Conservation (phyloP, 148 eudicot genomes). For the Hydrangea macrophylla region DNA sequence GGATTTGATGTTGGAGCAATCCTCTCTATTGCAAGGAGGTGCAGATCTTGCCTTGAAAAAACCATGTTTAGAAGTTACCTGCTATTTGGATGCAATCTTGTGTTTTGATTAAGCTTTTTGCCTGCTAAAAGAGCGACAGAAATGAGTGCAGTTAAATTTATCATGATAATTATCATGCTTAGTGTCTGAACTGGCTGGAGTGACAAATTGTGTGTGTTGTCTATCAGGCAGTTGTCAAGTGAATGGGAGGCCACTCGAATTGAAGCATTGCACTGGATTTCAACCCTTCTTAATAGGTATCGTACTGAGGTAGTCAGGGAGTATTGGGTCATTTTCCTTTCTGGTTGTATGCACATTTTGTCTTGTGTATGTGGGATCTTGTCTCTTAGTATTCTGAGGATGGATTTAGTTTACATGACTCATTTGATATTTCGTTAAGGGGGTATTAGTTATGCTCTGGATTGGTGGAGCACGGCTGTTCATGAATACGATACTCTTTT, state of each 20-base stretch:
- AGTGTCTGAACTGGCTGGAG: too few relatives aligned
- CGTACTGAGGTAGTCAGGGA: slow-evolving; percentile 55
- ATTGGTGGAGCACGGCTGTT: too few relatives aligned
- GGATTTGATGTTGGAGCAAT: slow-evolving; percentile 94
- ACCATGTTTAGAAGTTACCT: neutral
- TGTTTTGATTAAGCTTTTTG: slow-evolving; percentile 2
- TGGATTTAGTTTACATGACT: too few relatives aligned
- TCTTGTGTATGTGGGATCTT: too few relatives aligned
- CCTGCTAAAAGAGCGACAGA: neutral
- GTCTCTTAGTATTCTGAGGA: too few relatives aligned
- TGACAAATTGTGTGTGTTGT: slow-evolving; percentile 14
- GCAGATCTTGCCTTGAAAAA: slow-evolving; percentile 2
- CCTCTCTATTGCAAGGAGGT: slow-evolving; percentile 89
- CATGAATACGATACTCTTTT: too few relatives aligned
- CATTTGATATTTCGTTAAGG: too few relatives aligned
- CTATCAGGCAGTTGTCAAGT: slow-evolving; percentile 79
- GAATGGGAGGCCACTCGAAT: slow-evolving; percentile 99
- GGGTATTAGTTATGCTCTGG: too few relatives aligned
- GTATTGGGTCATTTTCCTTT: neutral
- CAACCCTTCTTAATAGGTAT: slow-evolving; percentile 76
- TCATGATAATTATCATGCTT: too few relatives aligned
- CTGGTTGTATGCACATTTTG: neutral
- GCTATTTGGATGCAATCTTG: slow-evolving; percentile 1
- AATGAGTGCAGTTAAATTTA: too few relatives aligned
- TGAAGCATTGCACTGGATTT: slow-evolving; percentile 94